Conservation (phyloP, 768 basidiomycete species). For the Hygrophoropsis aurantiaca region DNA sequence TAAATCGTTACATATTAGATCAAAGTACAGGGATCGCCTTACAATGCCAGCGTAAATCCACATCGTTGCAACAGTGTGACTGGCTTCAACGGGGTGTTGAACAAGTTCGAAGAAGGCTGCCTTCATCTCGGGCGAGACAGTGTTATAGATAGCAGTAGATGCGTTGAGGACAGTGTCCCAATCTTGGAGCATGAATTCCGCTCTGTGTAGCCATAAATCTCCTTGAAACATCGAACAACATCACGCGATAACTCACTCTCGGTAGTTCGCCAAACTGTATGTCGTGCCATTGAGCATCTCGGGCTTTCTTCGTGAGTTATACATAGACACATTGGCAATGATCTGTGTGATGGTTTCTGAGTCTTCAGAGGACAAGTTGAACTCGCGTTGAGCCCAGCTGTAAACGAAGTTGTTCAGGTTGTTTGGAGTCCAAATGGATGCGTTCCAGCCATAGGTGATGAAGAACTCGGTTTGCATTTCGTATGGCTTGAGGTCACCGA, state of each 20-base stretch:
- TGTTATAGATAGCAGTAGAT: constrained; percentile 56
- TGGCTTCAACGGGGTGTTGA: constrained; percentile 62
- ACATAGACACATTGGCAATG: constrained; percentile 54
- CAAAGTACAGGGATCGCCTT: neutral
- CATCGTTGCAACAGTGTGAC: constrained; percentile 56
- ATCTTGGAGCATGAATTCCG: constrained; percentile 51
- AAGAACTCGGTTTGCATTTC: constrained; percentile 74
- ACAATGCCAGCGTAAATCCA: constrained; percentile 52
- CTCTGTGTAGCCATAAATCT: constrained; percentile 34
- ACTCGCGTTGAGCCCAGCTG: constrained; percentile 66
- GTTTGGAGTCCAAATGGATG: constrained; percentile 51
- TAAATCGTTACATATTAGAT: neutral
- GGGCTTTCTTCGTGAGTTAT: constrained; percentile 62
- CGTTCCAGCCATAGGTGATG: constrained; percentile 61
- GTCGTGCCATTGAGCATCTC: constrained; percentile 64
- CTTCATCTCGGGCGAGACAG: constrained; percentile 44
- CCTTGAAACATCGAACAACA: neutral
- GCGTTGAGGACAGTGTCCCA: constrained; percentile 50
- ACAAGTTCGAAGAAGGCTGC: constrained; percentile 74
- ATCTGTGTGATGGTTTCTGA: constrained; percentile 49
- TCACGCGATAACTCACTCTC: constrained; percentile 51
- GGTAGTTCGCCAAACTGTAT: constrained; percentile 63
- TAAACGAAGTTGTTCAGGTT: constrained; percentile 54
- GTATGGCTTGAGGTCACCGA: constrained; percentile 74
- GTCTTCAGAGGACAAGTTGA: constrained; percentile 42